These are phyloP conservation scores for Ogataea siamensis DNA, from an alignment of 805 yeast species.

Conservation along the genomic window DNA sequence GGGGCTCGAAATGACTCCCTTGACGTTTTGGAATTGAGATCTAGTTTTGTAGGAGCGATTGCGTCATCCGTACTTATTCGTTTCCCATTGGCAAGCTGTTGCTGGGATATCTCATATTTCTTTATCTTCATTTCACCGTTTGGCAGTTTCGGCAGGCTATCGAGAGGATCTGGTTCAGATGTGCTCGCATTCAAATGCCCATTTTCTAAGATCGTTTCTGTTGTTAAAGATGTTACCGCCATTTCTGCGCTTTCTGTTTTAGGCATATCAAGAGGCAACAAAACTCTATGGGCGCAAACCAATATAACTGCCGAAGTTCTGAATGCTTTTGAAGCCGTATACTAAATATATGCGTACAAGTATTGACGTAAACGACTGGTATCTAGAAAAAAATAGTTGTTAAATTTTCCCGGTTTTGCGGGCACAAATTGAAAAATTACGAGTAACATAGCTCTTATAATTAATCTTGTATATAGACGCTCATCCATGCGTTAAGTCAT, in stretches of 20 bases:
- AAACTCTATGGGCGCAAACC: neutral
- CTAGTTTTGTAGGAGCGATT: constrained; percentile 3
- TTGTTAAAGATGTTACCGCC: constrained; percentile 13
- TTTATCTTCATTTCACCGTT: constrained; percentile 21
- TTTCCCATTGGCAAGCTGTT: neutral
- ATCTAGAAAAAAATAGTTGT: constrained; percentile 4
- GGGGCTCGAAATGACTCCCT: constrained; percentile 15
- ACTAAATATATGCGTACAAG: neutral
- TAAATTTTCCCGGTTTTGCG: constrained; percentile 3
- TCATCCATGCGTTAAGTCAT: neutral
- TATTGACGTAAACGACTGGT: neutral
- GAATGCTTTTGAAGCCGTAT: neutral
- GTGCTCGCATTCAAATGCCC: constrained; percentile 1
- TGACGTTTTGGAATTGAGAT: constrained; percentile 7
- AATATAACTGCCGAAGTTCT: neutral
- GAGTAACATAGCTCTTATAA: constrained; percentile 3
- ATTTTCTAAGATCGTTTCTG: constrained; percentile 6
- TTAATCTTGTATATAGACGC: neutral
- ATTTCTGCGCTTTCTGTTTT: neutral
- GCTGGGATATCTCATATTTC: constrained; percentile 12
- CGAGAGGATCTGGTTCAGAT: constrained; percentile 8
- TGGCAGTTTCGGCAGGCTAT: constrained; percentile 4
- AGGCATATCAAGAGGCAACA: constrained; percentile 1
- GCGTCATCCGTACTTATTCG: neutral
- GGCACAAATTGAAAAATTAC: constrained; percentile 8